Conservation (phyloP, 2,329 filamentous ascomycete genomes). For the Penicillium sp. region DNA sequence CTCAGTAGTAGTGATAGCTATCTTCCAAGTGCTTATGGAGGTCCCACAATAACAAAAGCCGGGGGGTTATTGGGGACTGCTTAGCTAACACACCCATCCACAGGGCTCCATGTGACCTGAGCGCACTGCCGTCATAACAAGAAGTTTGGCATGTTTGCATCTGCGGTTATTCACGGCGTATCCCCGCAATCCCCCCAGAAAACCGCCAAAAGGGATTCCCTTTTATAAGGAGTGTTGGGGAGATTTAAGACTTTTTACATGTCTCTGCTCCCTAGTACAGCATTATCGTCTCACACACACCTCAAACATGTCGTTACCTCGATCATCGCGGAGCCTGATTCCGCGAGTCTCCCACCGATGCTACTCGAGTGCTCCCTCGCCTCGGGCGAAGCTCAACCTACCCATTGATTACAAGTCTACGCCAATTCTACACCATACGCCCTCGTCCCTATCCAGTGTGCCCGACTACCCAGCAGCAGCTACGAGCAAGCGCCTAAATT, state of each 20-base stretch:
- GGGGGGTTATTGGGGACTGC: neutral
- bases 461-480: conserved; percentile 75
- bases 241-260: conserved; percentile 6
- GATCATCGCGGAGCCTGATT: conserved; percentile 25
- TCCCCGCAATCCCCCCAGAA: conserved; percentile 34
- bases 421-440: conserved; percentile 78
- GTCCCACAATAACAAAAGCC: neutral
- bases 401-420: conserved; percentile 87
- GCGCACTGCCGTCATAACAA: conserved; percentile 18
- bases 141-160: conserved; percentile 28
- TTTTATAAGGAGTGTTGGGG: conserved; percentile 21
- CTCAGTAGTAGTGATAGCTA: neutral
- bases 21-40: neutral
- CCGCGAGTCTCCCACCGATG: conserved; percentile 33
- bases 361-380: conserved; percentile 55
- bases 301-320: conserved; percentile 24
- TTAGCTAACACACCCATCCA: neutral
- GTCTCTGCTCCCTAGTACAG: conserved; percentile 6
- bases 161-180: conserved; percentile 38
- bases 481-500: conserved; percentile 83
- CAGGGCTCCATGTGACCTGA: neutral
- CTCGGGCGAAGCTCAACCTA: conserved; percentile 73
- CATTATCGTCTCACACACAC: neutral
- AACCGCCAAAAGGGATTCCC: conserved; percentile 17
- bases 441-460: conserved; percentile 72